Percentiles rank a stretch among this genome's conserved stretches.
Conservation (phyloP, 768 basidiomycete species). For the Rhizopogon vesiculosus region DNA sequence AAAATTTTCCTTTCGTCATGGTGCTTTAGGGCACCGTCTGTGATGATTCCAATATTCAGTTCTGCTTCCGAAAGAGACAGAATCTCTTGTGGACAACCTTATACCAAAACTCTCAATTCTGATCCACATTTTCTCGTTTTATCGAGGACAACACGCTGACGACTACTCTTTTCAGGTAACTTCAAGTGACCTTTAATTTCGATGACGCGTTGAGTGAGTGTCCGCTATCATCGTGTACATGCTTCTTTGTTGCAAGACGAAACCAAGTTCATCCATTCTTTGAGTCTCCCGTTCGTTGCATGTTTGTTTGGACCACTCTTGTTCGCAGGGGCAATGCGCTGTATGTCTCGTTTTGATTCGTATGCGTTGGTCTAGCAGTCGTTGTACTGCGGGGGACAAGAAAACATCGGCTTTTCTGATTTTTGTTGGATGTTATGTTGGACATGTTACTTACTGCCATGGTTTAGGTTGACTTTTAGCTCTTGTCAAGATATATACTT, state of each 20-base stretch:
- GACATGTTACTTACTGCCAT: not conserved
- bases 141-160: not conserved
- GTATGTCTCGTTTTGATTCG: slow-evolving; percentile 45
- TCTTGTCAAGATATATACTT: not conserved
- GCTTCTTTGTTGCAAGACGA: slow-evolving; percentile 41
- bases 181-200: not conserved
- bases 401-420: slow-evolving; percentile 69
- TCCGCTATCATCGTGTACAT: not conserved
- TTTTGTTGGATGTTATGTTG: not conserved
- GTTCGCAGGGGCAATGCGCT: slow-evolving; percentile 29
- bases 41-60: slow-evolving; percentile 61
- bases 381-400: slow-evolving; percentile 37
- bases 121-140: slow-evolving; percentile 25
- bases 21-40: slow-evolving; percentile 3
- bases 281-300: slow-evolving; percentile 44
- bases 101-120: slow-evolving; percentile 47
- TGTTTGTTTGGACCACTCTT: slow-evolving; percentile 33
- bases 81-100: slow-evolving; percentile 70
- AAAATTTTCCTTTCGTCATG: not conserved
- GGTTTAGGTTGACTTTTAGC: not conserved
- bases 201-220: slow-evolving; percentile 4
- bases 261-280: slow-evolving; percentile 87
- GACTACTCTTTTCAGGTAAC: not conserved
- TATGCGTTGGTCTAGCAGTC: slow-evolving; percentile 31
- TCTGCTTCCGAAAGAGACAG: slow-evolving; percentile 81